Percentiles rank a stretch among this genome's conserved stretches.
phyloP scores from a whole-genome alignment of 176 grass and related monocot species.

The Avena atlantica region DNA sequence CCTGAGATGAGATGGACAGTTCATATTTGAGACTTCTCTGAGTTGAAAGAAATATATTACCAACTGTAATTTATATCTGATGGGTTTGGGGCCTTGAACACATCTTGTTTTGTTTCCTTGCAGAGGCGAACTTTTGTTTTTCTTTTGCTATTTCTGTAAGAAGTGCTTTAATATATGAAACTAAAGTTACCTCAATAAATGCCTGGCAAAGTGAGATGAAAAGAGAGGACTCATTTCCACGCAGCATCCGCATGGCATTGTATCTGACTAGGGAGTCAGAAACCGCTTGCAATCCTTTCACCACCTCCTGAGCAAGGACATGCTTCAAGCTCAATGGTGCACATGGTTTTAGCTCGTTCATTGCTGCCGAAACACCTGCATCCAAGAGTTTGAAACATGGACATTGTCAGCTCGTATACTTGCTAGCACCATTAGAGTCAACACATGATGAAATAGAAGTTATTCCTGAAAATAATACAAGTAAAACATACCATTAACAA shows the following conservation, averaged over 20 bases:
- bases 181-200: slow-evolving; percentile 79
- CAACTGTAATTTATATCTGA: not conserved
- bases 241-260: slow-evolving; percentile 91
- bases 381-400: slow-evolving; percentile 10
- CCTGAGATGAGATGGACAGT: slow-evolving; percentile 51
- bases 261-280: slow-evolving; percentile 95
- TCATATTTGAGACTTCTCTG: not conserved
- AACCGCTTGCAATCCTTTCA: slow-evolving; percentile 79
- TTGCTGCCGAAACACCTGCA: slow-evolving; percentile 91
- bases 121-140: not conserved
- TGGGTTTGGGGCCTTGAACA: not conserved
- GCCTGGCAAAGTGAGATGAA: slow-evolving; percentile 90
- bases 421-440: not conserved
- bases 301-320: slow-evolving; percentile 83
- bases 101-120: not conserved
- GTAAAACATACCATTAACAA: slow-evolving; percentile 84
- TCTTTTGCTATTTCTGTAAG: not conserved
- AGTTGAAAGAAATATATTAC: not conserved
- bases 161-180: slow-evolving; percentile 8
- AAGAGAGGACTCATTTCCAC: slow-evolving; percentile 86
- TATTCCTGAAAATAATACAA: not conserved
- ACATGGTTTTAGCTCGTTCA: slow-evolving; percentile 95
- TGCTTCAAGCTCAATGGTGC: slow-evolving; percentile 87
- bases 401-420: slow-evolving; percentile 18
- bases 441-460: slow-evolving; percentile 20